These are phyloP conservation scores for Ustanciosporium gigantosporum DNA, from an alignment of 1,284 basidiomycete genomes.

Conservation along the genomic window DNA sequence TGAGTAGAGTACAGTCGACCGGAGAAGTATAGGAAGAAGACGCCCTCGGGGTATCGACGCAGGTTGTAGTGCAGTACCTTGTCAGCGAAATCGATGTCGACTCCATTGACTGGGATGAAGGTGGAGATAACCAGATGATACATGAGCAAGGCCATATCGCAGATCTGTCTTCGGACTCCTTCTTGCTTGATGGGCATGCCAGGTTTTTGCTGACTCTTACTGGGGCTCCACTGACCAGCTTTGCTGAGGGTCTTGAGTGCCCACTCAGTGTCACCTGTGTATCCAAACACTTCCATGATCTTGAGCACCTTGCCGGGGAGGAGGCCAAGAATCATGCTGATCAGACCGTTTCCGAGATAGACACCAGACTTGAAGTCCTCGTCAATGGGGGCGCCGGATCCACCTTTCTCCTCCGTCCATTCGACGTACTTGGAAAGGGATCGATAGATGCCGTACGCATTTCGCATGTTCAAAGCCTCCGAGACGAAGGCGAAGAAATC, in stretches of 20 bases:
- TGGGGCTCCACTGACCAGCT: slow-evolving; percentile 47
- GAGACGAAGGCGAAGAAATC: slow-evolving; percentile 58
- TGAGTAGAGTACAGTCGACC: slow-evolving; percentile 60
- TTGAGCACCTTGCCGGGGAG: slow-evolving; percentile 58
- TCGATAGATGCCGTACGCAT: slow-evolving; percentile 59
- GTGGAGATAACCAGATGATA: slow-evolving; percentile 59
- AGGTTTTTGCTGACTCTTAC: slow-evolving; percentile 31
- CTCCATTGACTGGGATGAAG: slow-evolving; percentile 58
- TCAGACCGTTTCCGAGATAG: slow-evolving; percentile 57
- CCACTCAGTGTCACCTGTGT: slow-evolving; percentile 51
- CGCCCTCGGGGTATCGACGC: slow-evolving; percentile 53
- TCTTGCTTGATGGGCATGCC: slow-evolving; percentile 33
- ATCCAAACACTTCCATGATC: slow-evolving; percentile 61
- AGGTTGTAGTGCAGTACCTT: slow-evolving; percentile 59
- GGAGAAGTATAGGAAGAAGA: slow-evolving; percentile 61
- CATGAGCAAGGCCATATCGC: slow-evolving; percentile 57
- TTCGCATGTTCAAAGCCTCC: slow-evolving; percentile 59
- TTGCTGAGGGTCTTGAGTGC: slow-evolving; percentile 50
- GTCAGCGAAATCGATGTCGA: slow-evolving; percentile 57
- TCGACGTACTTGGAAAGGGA: slow-evolving; percentile 58
- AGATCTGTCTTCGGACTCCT: slow-evolving; percentile 46
- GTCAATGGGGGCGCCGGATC: slow-evolving; percentile 28
- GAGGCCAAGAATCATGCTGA: slow-evolving; percentile 58
- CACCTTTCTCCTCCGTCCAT: slow-evolving; percentile 46
- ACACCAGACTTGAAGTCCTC: slow-evolving; percentile 59